Base-by-base conservation (phyloP, 305 asterid genomes). In the Fraxinus paxiana region DNA sequence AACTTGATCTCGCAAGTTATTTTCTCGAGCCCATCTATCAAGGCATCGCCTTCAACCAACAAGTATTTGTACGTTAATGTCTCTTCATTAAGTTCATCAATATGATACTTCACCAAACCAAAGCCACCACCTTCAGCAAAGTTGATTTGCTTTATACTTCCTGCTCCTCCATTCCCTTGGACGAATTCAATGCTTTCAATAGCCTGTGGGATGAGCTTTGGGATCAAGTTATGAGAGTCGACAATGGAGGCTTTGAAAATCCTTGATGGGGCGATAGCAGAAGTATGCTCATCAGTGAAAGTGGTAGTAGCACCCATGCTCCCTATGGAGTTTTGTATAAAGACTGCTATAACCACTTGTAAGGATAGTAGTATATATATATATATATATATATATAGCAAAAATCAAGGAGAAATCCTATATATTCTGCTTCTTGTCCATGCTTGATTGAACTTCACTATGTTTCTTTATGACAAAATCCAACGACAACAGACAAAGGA, bases 1-100 rank as follows among this genome's bases (percentile, higher is more conserved):
- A 88, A 78, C 84, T 86, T 84, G 37, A 84, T 81, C 77, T 83
- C 89, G 20, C 83, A 81, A 17, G 82, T 83, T 30, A 88, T 81
- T 22, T 86, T 86, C 75, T 84, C 84, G 9, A 86, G 79, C 54
- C 83, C 82, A 24, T 83, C 85, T 22, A 70, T 61, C 81, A 89
- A 77, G 22, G 85, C 82, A 51, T 79, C 84, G 5, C 86, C 88
- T 77, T 87, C 89, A 37, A 86, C 72, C 86, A 86, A 34, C 8
- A 87, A 72, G 72, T 86, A 82, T 12, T 71, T 83, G 22, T 86
- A 83, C 0, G 79, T 83, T 12, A 81, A 81, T 0, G 83, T 74
- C 73, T 84, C 84, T 72, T 85, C 82, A 26, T 83, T 77, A 31
- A 86, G 73, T 48, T 82, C 85, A 75, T 88, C 87, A 48, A 80